Evolutionary conservation across 208 protist species (phyloP).

Genomic region (Trypanosoma avium): DNA sequence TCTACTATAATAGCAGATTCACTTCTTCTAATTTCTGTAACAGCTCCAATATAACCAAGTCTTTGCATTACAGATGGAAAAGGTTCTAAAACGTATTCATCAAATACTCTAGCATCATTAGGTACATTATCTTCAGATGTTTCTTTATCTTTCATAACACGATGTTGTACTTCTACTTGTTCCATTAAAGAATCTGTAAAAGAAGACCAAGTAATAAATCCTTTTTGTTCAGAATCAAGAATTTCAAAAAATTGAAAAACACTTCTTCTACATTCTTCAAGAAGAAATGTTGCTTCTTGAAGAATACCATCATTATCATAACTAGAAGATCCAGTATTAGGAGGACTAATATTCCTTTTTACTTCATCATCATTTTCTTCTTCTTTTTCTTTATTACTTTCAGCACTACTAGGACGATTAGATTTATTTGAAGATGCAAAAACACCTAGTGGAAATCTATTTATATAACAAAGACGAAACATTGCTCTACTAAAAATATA

Average conservation of each 20-base stretch:
- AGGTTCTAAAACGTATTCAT: slow-evolving; percentile 65
- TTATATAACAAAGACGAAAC: slow-evolving; percentile 55
- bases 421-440: slow-evolving; percentile 16
- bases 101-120: slow-evolving; percentile 61
- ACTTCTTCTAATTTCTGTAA: slow-evolving; percentile 56
- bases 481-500: slow-evolving; percentile 72
- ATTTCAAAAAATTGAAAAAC: slow-evolving; percentile 53
- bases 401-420: not conserved
- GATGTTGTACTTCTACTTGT: slow-evolving; percentile 66
- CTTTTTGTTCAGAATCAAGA: slow-evolving; percentile 66
- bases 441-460: slow-evolving; percentile 45
- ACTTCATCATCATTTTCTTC: not conserved
- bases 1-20: slow-evolving; percentile 58
- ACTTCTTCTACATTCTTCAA: slow-evolving; percentile 43
- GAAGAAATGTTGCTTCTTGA: slow-evolving; percentile 13
- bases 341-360: not conserved
- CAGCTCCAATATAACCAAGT: slow-evolving; percentile 57
- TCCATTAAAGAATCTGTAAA: slow-evolving; percentile 76
- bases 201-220: slow-evolving; percentile 55
- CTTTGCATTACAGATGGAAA: slow-evolving; percentile 48
- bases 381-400: not conserved
- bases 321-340: not conserved
- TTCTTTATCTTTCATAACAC: slow-evolving; percentile 48
- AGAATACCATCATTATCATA: not conserved
- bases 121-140: slow-evolving; percentile 30